These are phyloP conservation scores for Trichaptum fuscoviolaceum DNA, from an alignment of 768 basidiomycete species.

Conservation along the genomic window DNA sequence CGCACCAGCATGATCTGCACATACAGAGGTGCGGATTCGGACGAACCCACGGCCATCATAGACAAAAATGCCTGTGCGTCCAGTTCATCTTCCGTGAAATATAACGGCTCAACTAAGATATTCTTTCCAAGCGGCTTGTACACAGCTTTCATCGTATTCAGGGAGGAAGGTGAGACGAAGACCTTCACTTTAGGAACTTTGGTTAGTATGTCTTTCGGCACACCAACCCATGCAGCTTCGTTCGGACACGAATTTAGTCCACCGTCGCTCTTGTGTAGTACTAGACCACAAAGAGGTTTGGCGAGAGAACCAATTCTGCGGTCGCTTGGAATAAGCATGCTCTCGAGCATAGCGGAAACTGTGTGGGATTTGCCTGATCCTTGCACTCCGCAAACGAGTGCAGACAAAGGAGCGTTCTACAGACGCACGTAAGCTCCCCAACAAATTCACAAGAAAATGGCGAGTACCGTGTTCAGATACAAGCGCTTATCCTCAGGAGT, in stretches of 20 bases:
- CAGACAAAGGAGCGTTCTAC: conserved; percentile 71
- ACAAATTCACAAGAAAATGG: conserved; percentile 1
- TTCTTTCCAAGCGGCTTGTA: conserved; percentile 47
- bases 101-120: conserved; percentile 49
- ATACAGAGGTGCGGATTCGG: conserved; percentile 60
- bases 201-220: conserved; percentile 15
- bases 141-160: conserved; percentile 54
- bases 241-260: conserved; percentile 51
- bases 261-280: conserved; percentile 68
- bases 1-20: conserved; percentile 63
- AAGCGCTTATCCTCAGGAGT: conserved; percentile 43
- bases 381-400: conserved; percentile 72
- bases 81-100: conserved; percentile 53
- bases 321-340: conserved; percentile 56
- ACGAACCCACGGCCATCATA: conserved; percentile 67
- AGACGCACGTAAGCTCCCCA: background rate
- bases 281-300: conserved; percentile 55
- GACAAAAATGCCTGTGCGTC: conserved; percentile 66
- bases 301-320: conserved; percentile 43
- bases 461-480: conserved; percentile 61
- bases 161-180: conserved; percentile 55
- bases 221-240: conserved; percentile 60
- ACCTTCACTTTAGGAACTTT: conserved; percentile 33
- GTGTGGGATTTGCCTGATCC: conserved; percentile 76
- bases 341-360: conserved; percentile 62